Base-by-base conservation (phyloP, 192 early-diverging fungal species). In the Rhizophagus clarus region DNA sequence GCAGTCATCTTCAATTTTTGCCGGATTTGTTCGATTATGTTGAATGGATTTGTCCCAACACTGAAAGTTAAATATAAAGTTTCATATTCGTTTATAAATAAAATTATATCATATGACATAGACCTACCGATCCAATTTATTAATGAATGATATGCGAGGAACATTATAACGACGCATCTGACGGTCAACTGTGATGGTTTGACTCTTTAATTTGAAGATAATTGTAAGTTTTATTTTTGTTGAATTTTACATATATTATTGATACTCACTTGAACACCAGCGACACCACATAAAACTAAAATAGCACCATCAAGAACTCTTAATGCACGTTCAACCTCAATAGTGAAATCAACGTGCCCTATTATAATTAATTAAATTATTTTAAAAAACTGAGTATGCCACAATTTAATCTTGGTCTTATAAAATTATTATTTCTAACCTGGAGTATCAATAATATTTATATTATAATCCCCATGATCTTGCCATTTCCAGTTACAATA, bases 341-440 rank as follows among this genome's bases (percentile, higher is more conserved):
- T 96, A 7, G 94, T 96, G 83, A 96, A 96, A 81, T 96, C 94
- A 61, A 96, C 93, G 87, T 96, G 94, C 61, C 94, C 94, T 90
- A 75, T 72, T 17, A 49, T 26, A 34, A 26, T 5, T 9, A 4
- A 60, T 78, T 15, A 2, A 22, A 32, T 45, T 37, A 12, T 4
- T 20, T 60, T 3, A 74, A 47, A 49, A 74, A 74, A 74, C 12
- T 31, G 34, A 10, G 11, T 24, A n/a, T 24, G 60, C 2, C 5
- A 12, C 2, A 77, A 5, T n/a, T n/a, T n/a, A n/a, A n/a, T n/a
- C n/a, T n/a, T n/a, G n/a, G n/a, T n/a, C n/a, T n/a, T n/a, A n/a
- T n/a, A n/a, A n/a, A n/a, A n/a, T n/a, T n/a, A n/a, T n/a, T n/a
- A 24, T 68, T 28, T 24, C 87, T 79, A 85, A 93, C 92, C 93